A percentile compares a stretch with the other conserved stretches of the same genome.
Conservation (phyloP, 2,329 filamentous ascomycete genomes). For the Dothistroma pini region DNA sequence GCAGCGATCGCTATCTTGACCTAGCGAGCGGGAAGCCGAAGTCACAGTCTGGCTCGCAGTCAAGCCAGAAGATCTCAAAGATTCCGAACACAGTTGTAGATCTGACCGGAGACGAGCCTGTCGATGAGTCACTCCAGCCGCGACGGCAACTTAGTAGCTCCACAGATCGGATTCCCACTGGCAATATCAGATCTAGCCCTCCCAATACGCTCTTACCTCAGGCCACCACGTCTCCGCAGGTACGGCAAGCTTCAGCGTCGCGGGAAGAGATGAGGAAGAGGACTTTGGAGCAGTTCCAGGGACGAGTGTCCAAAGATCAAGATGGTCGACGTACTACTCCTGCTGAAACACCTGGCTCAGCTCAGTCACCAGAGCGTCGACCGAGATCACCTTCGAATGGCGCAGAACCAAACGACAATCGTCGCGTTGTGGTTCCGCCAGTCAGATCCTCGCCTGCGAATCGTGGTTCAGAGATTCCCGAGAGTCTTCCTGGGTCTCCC, state of each 20-base stretch:
- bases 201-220: not conserved
- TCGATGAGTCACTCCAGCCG: not conserved
- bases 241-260: not conserved
- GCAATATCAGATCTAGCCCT: not conserved
- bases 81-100: not conserved
- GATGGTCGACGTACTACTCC: not conserved
- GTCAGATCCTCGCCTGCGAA: not conserved
- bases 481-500: not conserved
- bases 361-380: not conserved
- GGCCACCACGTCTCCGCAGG: not conserved
- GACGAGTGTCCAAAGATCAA: not conserved
- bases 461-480: not conserved
- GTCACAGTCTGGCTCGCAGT: not conserved
- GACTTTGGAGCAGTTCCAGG: not conserved
- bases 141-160: not conserved
- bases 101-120: not conserved
- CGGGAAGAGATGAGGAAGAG: not conserved
- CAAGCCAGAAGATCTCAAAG: not conserved
- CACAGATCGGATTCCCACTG: not conserved
- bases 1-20: not conserved
- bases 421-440: not conserved
- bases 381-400: not conserved
- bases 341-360: not conserved
- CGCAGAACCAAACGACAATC: not conserved
- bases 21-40: not conserved